Conservation (phyloP, 768 basidiomycete species). For the Phlebiopsis gigantea region DNA sequence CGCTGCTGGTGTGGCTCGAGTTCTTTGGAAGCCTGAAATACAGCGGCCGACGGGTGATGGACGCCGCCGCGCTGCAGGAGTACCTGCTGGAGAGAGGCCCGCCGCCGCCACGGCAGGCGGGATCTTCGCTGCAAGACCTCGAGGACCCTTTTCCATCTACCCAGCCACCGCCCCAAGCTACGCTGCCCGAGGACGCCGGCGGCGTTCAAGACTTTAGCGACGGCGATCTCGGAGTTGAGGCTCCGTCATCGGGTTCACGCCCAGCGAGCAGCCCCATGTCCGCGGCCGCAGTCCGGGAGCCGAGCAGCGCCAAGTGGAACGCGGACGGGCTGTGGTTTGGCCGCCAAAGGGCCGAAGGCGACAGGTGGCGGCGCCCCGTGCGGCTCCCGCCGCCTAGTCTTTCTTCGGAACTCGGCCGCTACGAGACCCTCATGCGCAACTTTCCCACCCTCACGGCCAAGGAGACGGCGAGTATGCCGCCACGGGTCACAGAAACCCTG, state of each 20-base stretch:
- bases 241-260: not conserved
- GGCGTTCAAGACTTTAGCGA: not conserved
- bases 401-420: slow-evolving; percentile 14
- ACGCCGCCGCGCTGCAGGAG: not conserved
- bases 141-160: not conserved
- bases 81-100: not conserved
- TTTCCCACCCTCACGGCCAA: slow-evolving; percentile 32
- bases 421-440: slow-evolving; percentile 32
- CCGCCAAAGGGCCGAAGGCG: not conserved
- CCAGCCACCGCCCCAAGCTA: not conserved
- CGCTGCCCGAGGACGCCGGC: not conserved
- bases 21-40: slow-evolving; percentile 33
- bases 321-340: not conserved
- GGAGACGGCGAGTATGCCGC: slow-evolving; percentile 31
- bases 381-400: not conserved
- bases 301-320: not conserved
- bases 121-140: not conserved
- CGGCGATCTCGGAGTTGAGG: not conserved
- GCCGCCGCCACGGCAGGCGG: not conserved
- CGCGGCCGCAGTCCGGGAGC: no score
- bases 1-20: slow-evolving; percentile 55
- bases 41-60: not conserved
- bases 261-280: not conserved
- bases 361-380: not conserved
- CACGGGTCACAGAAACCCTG: slow-evolving; percentile 39